phyloP scores from a whole-genome alignment of 1,139 yeast genomes.

The Cylindricascospora bacillispora region DNA sequence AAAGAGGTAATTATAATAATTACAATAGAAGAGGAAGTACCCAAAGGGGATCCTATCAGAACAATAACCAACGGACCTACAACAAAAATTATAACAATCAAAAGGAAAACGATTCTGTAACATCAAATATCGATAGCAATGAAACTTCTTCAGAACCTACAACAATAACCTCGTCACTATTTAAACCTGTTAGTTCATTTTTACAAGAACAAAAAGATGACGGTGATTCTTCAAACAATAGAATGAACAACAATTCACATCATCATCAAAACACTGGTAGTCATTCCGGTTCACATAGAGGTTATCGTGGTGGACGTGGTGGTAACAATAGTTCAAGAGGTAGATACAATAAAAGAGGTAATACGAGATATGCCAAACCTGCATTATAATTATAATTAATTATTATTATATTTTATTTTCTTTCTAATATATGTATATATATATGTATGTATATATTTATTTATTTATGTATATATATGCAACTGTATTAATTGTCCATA shows the following conservation, averaged over 20 bases:
- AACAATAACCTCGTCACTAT: slow-evolving; percentile 11
- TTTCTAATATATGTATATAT: no score
- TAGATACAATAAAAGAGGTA: slow-evolving; percentile 4
- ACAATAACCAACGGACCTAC: no score
- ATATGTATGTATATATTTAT: no score
- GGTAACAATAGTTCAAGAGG: slow-evolving; percentile 5
- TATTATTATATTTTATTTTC: no score
- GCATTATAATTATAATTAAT: no score
- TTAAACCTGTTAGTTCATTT: slow-evolving; percentile 22
- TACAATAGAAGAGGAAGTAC: slow-evolving; percentile 4
- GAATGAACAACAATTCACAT: slow-evolving; percentile 1
- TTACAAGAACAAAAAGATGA: slow-evolving; percentile 6
- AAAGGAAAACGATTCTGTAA: background rate
- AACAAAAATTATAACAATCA: no score
- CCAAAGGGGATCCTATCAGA: no score
- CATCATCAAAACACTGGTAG: slow-evolving; percentile 1
- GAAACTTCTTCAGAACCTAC: slow-evolving; percentile 3
- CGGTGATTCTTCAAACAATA: slow-evolving; percentile 2
- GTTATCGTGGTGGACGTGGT: slow-evolving; percentile 10
- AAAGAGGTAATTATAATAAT: slow-evolving; percentile 2
- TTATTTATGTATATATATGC: no score
- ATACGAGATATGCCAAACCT: no score
- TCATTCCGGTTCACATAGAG: slow-evolving; percentile 1
- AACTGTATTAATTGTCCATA: no score
- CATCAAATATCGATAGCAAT: slow-evolving; percentile 2